Percentiles rank a stretch among this genome's conserved stretches.
Evolutionary conservation across 2,329 filamentous ascomycete genomes (phyloP).

Genomic region (Curvularia lunata): DNA sequence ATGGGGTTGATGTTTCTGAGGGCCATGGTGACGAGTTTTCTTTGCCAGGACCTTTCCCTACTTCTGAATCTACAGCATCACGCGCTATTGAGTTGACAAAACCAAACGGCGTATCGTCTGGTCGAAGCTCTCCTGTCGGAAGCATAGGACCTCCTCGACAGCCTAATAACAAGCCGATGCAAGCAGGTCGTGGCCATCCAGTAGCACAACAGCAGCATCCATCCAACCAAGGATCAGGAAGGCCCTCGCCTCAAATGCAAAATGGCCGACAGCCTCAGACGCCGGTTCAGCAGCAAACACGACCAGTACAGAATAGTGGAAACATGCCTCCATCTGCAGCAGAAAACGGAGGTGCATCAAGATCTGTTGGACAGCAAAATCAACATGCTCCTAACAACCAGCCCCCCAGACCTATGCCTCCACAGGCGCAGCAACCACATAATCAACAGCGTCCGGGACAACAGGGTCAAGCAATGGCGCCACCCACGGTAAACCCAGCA

Average conservation of each 20-base stretch:
- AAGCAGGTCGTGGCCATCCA: slow-evolving; percentile 29
- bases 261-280: slow-evolving; percentile 42
- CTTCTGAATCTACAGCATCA: slow-evolving; percentile 21
- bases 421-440: slow-evolving; percentile 29
- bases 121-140: slow-evolving; percentile 29
- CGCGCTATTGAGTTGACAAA: slow-evolving; percentile 22
- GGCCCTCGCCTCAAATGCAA: slow-evolving; percentile 27
- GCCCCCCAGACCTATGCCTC: slow-evolving; percentile 33
- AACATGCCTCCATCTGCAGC: slow-evolving; percentile 32
- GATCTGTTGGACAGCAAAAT: slow-evolving; percentile 26
- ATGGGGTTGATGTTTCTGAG: slow-evolving; percentile 62
- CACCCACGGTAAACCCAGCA: slow-evolving; percentile 21
- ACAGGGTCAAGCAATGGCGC: slow-evolving; percentile 18
- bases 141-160: slow-evolving; percentile 32
- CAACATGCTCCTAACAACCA: slow-evolving; percentile 29
- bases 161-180: slow-evolving; percentile 31
- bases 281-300: slow-evolving; percentile 31
- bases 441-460: slow-evolving; percentile 24
- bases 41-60: slow-evolving; percentile 31
- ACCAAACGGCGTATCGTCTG: slow-evolving; percentile 27
- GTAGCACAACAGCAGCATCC: slow-evolving; percentile 34
- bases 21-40: slow-evolving; percentile 68
- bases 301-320: slow-evolving; percentile 29
- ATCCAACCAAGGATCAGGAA: slow-evolving; percentile 30
- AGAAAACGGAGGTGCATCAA: slow-evolving; percentile 30